A percentile compares a stretch with the other conserved stretches of the same genome.
These are phyloP conservation scores for Nothophaeocryptopus gaeumannii DNA, from an alignment of 2,329 filamentous ascomycete species.

Conservation along the genomic window DNA sequence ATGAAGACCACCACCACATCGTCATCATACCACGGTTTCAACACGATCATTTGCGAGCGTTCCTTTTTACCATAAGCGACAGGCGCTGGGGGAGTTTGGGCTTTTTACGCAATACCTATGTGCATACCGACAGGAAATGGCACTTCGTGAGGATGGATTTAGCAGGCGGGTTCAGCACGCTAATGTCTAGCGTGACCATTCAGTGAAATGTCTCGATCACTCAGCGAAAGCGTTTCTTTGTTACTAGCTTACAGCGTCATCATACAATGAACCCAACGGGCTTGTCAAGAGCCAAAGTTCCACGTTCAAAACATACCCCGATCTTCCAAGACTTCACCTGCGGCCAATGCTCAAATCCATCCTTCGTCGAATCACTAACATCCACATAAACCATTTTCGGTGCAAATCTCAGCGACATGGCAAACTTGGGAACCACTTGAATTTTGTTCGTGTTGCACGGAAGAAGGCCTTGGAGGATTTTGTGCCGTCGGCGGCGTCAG, in stretches of 20 bases:
- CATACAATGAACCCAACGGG: no score
- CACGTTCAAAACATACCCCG: slow-evolving; percentile 2
- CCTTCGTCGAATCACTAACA: neutral
- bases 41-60: slow-evolving; percentile 3
- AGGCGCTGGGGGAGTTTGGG: slow-evolving; percentile 18
- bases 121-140: no score
- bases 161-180: no score
- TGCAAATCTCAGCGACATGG: slow-evolving; percentile 5
- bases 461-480: slow-evolving; percentile 12
- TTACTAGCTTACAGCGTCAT: no score
- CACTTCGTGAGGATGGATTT: no score
- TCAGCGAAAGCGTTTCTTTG: no score
- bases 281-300: neutral
- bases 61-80: slow-evolving; percentile 13
- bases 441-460: neutral
- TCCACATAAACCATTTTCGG: no score
- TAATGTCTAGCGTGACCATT: no score
- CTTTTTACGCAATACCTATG: neutral
- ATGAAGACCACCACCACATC: neutral
- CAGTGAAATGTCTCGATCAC: no score
- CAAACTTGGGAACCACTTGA: no score
- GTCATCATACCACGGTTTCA: neutral
- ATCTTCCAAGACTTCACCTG: slow-evolving; percentile 2
- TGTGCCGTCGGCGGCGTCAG: neutral
- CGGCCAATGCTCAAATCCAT: slow-evolving; percentile 3